These are phyloP conservation scores for Corylus heterophylla DNA, from an alignment of 306 rosid genomes.

Conservation along the genomic window DNA sequence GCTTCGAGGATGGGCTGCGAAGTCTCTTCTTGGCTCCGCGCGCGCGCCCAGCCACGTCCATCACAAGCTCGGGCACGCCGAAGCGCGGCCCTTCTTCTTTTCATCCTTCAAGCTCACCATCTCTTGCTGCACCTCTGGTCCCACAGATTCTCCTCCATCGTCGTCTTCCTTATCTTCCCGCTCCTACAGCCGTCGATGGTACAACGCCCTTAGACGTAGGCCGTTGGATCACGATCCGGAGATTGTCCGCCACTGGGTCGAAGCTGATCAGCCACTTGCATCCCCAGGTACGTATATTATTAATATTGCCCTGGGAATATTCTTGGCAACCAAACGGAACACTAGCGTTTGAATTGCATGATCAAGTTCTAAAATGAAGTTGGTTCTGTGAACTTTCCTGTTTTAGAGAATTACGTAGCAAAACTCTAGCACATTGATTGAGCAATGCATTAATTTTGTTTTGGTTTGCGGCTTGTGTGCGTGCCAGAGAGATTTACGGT, in stretches of 20 bases:
- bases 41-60: slow-evolving; percentile 12
- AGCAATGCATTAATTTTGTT: neutral
- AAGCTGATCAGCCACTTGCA: slow-evolving; percentile 47
- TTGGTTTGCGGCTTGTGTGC: slow-evolving; percentile 10
- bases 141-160: slow-evolving; percentile 26
- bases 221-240: slow-evolving; percentile 26
- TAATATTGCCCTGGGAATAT: neutral
- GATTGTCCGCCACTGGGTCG: slow-evolving; percentile 67
- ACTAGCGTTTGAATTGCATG: neutral
- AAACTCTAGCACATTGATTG: neutral
- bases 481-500: slow-evolving; percentile 63
- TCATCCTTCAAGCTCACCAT: slow-evolving; percentile 19
- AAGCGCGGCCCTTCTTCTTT: slow-evolving; percentile 19
- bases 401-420: neutral
- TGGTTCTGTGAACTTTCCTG: neutral
- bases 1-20: slow-evolving; percentile 50
- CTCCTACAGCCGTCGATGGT: slow-evolving; percentile 40
- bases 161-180: slow-evolving; percentile 26
- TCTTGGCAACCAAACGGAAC: neutral
- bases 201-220: slow-evolving; percentile 35
- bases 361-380: neutral
- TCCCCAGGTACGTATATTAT: slow-evolving; percentile 39
- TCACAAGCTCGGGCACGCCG: slow-evolving; percentile 10
- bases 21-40: slow-evolving; percentile 30
- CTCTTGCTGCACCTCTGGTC: slow-evolving; percentile 34